Evolutionary conservation across 441 rosid species (phyloP).

Genomic region (Capsella rubella): DNA sequence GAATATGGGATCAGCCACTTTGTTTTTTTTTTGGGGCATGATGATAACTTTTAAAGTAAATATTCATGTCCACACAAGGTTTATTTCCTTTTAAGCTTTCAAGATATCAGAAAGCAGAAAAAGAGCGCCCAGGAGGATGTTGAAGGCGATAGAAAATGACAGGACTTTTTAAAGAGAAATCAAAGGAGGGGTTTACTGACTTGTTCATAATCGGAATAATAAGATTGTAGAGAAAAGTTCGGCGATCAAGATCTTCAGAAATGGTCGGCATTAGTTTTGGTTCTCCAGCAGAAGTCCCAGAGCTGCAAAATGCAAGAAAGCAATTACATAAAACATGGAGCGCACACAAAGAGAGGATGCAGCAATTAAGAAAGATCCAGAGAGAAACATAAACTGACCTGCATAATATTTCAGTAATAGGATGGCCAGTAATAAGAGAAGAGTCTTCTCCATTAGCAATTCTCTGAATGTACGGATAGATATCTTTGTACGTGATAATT

Average conservation of each 20-base stretch:
- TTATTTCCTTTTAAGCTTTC: not conserved
- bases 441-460: constrained; percentile 87
- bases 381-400: constrained; percentile 55
- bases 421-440: constrained; percentile 71
- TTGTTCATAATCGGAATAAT: constrained; percentile 83
- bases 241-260: constrained; percentile 85
- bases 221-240: constrained; percentile 88
- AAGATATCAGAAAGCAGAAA: constrained; percentile 13
- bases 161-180: not conserved
- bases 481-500: constrained; percentile 69
- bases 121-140: constrained; percentile 12
- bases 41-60: constrained; percentile 17
- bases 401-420: constrained; percentile 82
- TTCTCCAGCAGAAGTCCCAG: constrained; percentile 94
- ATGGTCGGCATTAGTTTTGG: constrained; percentile 90
- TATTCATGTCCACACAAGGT: constrained; percentile 1
- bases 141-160: constrained; percentile 1
- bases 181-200: constrained; percentile 46
- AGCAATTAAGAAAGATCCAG: constrained; percentile 7
- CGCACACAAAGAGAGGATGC: not conserved
- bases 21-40: not conserved
- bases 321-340: not conserved
- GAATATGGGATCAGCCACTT: constrained; percentile 39
- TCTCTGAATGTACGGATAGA: constrained; percentile 78
- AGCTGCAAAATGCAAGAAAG: constrained; percentile 53